A percentile compares a stretch with the other conserved stretches of the same genome.
Evolutionary conservation across 129 eudicot genomes (phyloP).

Genomic region (Oenanthe sinensis): DNA sequence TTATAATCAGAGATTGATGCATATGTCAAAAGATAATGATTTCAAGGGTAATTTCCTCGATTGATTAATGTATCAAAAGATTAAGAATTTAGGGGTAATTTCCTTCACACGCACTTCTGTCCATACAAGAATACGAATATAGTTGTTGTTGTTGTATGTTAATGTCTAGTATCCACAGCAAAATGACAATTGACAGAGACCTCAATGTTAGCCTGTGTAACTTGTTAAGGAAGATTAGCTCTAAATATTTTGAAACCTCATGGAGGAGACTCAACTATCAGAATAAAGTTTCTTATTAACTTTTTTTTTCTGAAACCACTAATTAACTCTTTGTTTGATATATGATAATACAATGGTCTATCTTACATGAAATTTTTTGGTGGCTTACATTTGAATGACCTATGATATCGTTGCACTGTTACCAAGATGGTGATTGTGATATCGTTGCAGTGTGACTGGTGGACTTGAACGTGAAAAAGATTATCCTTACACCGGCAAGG

Average conservation of each 20-base stretch:
- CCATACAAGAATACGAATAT: background rate
- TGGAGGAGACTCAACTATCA: background rate
- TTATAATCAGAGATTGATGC: background rate
- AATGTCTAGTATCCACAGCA: background rate
- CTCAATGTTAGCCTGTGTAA: background rate
- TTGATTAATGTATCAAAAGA: too few species aligned
- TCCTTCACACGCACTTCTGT: background rate
- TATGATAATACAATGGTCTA: background rate
- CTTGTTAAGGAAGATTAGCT: background rate
- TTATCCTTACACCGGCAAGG: constrained; percentile 84
- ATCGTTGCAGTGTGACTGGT: too few species aligned
- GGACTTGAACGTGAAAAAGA: constrained; percentile 62
- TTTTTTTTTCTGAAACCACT: too few species aligned
- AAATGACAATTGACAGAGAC: background rate
- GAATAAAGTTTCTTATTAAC: background rate
- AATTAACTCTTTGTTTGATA: background rate
- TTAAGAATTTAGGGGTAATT: too few species aligned
- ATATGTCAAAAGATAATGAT: background rate
- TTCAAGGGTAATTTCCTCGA: background rate
- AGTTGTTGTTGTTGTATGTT: background rate
- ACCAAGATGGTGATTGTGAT: constrained; percentile 68
- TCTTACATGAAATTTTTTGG: background rate
- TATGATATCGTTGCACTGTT: constrained; percentile 44
- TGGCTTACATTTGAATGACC: background rate
- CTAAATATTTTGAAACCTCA: background rate